phyloP scores from a whole-genome alignment of 2,329 filamentous ascomycete species.

The Uncinocarpus reesii region DNA sequence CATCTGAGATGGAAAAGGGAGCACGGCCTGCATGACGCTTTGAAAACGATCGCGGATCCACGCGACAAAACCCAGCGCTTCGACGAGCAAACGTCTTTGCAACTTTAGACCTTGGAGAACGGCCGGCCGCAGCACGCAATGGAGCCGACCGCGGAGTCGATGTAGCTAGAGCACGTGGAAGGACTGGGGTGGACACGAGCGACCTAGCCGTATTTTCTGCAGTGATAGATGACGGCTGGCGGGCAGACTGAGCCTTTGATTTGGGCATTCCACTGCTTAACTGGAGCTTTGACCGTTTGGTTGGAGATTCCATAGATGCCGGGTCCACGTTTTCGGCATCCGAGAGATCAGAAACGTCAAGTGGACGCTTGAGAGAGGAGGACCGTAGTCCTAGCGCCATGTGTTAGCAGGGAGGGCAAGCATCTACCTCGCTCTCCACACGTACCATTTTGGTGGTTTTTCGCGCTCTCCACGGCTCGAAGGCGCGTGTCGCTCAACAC shows the following conservation, averaged over 20 bases:
- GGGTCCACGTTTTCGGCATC: slow-evolving; percentile 54
- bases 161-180: neutral
- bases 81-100: slow-evolving; percentile 60
- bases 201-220: slow-evolving; percentile 13
- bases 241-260: slow-evolving; percentile 33
- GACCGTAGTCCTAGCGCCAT: slow-evolving; percentile 19
- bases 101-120: slow-evolving; percentile 61
- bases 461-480: slow-evolving; percentile 24
- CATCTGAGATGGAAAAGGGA: slow-evolving; percentile 77
- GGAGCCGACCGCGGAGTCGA: slow-evolving; percentile 41
- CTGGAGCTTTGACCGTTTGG: slow-evolving; percentile 35
- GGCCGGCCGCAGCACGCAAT: slow-evolving; percentile 61
- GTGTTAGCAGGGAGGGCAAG: slow-evolving; percentile 5
- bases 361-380: slow-evolving; percentile 40
- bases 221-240: slow-evolving; percentile 27
- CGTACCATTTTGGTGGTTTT: slow-evolving; percentile 34
- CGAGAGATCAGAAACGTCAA: slow-evolving; percentile 36
- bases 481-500: slow-evolving; percentile 24
- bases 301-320: slow-evolving; percentile 39
- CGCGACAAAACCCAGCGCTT: slow-evolving; percentile 54
- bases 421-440: neutral
- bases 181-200: neutral
- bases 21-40: slow-evolving; percentile 41
- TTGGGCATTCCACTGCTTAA: slow-evolving; percentile 16
- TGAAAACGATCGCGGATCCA: slow-evolving; percentile 55